Evolutionary conservation across 306 rosid species (phyloP).

Genomic region (Rosa persica): DNA sequence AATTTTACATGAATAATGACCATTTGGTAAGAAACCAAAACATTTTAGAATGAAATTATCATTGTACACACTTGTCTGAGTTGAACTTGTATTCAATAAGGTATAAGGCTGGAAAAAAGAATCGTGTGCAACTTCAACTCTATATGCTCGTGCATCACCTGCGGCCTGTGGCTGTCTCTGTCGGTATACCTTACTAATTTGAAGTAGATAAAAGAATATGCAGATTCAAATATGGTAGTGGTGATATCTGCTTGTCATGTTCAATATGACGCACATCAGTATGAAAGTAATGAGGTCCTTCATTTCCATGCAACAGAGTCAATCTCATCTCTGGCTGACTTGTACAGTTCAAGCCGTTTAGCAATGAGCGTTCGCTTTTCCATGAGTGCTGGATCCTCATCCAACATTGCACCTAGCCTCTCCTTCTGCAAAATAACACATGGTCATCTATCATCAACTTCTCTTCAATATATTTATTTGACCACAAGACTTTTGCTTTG

Average conservation of each 20-base stretch:
- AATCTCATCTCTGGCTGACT: slow-evolving; percentile 96
- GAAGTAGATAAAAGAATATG: slow-evolving; percentile 11
- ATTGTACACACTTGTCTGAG: neutral
- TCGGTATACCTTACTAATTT: neutral
- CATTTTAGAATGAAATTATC: neutral
- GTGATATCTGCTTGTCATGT: slow-evolving; percentile 5
- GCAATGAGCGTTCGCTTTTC: slow-evolving; percentile 75
- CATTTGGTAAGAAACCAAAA: slow-evolving; percentile 1
- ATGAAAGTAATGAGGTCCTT: slow-evolving; percentile 10
- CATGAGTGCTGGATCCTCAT: slow-evolving; percentile 94
- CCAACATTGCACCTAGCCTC: slow-evolving; percentile 84
- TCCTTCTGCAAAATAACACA: slow-evolving; percentile 67
- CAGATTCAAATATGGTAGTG: neutral
- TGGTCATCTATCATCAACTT: neutral
- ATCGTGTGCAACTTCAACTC: slow-evolving; percentile 1
- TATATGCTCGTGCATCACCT: neutral
- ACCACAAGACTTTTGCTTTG: neutral
- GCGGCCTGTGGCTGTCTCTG: neutral
- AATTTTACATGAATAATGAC: neutral
- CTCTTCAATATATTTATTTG: neutral
- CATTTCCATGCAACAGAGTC: slow-evolving; percentile 94
- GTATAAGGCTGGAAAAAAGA: neutral
- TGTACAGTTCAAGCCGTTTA: slow-evolving; percentile 88
- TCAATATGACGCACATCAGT: neutral
- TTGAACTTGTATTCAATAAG: neutral